These are phyloP conservation scores for Geotrichum klebahnii DNA, from an alignment of 1,139 yeast genomes.

Conservation along the genomic window DNA sequence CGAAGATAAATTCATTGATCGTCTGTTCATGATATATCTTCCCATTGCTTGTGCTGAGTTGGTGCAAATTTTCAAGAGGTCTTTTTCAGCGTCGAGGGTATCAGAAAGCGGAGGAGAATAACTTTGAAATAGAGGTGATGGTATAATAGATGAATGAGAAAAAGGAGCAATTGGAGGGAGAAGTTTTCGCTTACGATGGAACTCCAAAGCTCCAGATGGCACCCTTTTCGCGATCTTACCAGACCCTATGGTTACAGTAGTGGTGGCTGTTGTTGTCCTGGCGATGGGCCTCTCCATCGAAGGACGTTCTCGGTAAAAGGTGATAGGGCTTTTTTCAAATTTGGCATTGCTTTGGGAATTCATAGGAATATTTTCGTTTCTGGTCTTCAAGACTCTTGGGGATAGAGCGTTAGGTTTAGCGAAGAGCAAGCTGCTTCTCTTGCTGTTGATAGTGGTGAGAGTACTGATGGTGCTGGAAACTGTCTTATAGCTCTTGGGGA, in stretches of 20 bases:
- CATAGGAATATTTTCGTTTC: neutral
- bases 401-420: neutral
- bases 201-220: neutral
- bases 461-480: no score
- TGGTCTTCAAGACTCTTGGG: neutral
- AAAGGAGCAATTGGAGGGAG: neutral
- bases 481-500: neutral
- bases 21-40: conserved; percentile 5
- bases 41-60: conserved; percentile 15
- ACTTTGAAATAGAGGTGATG: neutral
- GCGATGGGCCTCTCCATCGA: neutral
- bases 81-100: neutral
- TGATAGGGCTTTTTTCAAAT: neutral
- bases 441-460: neutral
- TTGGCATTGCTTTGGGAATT: neutral
- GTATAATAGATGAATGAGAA: neutral
- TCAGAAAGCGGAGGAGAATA: neutral
- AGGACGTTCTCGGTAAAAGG: neutral
- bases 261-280: conserved; percentile 3
- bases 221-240: conserved; percentile 3
- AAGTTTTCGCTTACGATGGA: neutral
- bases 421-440: neutral
- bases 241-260: no score
- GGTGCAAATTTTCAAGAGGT: conserved; percentile 8
- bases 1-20: neutral